Percentiles rank a stretch among this genome's conserved stretches.
Conservation (phyloP, 768 basidiomycete genomes). For the Tricholoma sp. region DNA sequence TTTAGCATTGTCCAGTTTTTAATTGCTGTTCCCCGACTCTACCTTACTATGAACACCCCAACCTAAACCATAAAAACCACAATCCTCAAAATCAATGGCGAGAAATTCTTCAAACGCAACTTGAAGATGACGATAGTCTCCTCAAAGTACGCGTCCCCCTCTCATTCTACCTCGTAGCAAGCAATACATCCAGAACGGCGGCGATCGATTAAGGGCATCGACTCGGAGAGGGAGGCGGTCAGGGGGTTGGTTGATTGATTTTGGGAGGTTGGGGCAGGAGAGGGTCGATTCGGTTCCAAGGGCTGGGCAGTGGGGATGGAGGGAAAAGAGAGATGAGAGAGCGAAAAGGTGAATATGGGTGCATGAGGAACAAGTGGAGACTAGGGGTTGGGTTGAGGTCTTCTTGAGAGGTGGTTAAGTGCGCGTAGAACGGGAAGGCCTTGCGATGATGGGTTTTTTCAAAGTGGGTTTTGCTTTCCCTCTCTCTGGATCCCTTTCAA, state of each 20-base stretch:
- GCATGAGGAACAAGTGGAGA: conserved; percentile 79
- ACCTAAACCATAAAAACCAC: conserved; percentile 38
- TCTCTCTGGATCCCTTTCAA: too few species aligned
- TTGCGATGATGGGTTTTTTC: conserved; percentile 96
- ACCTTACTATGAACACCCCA: too few species aligned
- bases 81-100: conserved; percentile 96
- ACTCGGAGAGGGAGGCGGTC: conserved; percentile 80
- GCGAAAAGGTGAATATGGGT: conserved; percentile 47
- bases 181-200: too few species aligned
- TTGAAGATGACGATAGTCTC: conserved; percentile 96
- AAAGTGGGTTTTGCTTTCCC: conserved; percentile 38
- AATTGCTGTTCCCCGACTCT: too few species aligned
- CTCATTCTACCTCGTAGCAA: too few species aligned
- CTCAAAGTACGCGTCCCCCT: conserved; percentile 64
- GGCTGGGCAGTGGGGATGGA: too few species aligned
- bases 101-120: conserved; percentile 81
- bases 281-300: conserved; percentile 80
- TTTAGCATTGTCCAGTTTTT: too few species aligned
- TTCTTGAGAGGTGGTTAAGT: conserved; percentile 93
- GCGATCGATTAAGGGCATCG: conserved; percentile 81
- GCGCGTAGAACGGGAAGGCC: conserved; percentile 93
- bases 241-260: conserved; percentile 78
- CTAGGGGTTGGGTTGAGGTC: conserved; percentile 63
- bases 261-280: conserved; percentile 82
- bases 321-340: too few species aligned